These are phyloP conservation scores for Corylus americana DNA, from an alignment of 306 rosid genomes.

Conservation along the genomic window DNA sequence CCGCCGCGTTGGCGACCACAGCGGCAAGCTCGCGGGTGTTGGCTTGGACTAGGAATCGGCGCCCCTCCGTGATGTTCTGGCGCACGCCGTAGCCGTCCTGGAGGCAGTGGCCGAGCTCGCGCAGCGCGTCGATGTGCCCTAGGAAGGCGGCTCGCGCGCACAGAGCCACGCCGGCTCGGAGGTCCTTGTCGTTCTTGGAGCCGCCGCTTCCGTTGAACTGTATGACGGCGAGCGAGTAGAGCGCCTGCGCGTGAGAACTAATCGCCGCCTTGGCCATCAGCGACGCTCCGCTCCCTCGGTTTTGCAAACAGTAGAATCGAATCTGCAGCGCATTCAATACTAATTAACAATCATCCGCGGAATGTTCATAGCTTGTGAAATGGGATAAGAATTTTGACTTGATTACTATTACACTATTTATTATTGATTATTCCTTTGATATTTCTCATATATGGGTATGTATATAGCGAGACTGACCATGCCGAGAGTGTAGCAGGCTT, in stretches of 20 bases:
- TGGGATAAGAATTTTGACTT: background rate
- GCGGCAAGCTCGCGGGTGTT: constrained; percentile 90
- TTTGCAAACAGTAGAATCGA: constrained; percentile 84
- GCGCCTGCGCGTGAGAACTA: constrained; percentile 80
- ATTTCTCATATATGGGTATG: background rate
- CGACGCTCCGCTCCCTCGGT: constrained; percentile 80
- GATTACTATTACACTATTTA: background rate
- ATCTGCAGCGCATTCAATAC: constrained; percentile 48
- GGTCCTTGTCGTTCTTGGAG: constrained; percentile 79
- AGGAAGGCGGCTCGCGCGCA: constrained; percentile 95
- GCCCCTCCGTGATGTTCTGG: constrained; percentile 73
- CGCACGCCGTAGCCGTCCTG: constrained; percentile 97
- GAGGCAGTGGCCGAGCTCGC: constrained; percentile 92
- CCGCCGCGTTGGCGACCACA: constrained; percentile 43
- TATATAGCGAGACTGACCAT: constrained; percentile 58
- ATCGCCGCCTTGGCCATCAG: constrained; percentile 91
- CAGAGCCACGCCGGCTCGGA: constrained; percentile 79
- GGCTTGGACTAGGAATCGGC: constrained; percentile 82
- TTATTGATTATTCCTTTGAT: background rate
- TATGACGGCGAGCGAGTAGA: constrained; percentile 81
- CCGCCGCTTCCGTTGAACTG: constrained; percentile 98
- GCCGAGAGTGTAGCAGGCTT: constrained; percentile 89
- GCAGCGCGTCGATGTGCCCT: constrained; percentile 82
- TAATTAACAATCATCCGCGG: background rate
- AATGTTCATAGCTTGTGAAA: background rate